Percentiles rank a stretch among this genome's conserved stretches.
Conservation (phyloP, 2,329 filamentous ascomycete genomes). For the Aspergillus vadensis region DNA sequence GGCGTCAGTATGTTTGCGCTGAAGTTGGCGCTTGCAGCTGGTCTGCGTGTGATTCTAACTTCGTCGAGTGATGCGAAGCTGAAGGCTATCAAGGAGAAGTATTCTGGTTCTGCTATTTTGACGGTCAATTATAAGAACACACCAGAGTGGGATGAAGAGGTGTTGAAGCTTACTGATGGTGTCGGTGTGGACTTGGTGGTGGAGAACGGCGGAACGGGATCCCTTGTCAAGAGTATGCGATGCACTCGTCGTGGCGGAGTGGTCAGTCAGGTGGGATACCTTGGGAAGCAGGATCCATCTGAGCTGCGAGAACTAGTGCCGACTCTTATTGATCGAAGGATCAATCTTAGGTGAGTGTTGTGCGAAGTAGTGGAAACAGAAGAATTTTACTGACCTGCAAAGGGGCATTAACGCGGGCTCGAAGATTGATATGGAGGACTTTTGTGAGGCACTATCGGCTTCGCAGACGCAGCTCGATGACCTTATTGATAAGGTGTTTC, state of each 20-base stretch:
- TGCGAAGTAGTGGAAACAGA: background rate
- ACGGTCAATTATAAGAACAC: slow-evolving; percentile 37
- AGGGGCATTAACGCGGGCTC: slow-evolving; percentile 48
- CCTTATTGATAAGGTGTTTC: slow-evolving; percentile 42
- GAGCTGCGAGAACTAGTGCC: slow-evolving; percentile 40
- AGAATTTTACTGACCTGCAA: background rate
- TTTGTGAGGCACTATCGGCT: slow-evolving; percentile 38
- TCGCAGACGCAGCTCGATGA: slow-evolving; percentile 32
- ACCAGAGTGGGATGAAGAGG: slow-evolving; percentile 37
- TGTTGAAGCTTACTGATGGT: slow-evolving; percentile 34
- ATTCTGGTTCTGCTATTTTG: slow-evolving; percentile 23
- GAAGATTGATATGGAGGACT: slow-evolving; percentile 44
- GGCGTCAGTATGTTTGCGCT: slow-evolving; percentile 41
- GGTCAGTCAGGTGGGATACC: slow-evolving; percentile 49
- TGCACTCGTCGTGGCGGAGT: slow-evolving; percentile 46
- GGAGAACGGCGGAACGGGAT: slow-evolving; percentile 44
- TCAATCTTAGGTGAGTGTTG: slow-evolving; percentile 33
- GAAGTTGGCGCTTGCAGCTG: slow-evolving; percentile 36
- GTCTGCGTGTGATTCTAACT: slow-evolving; percentile 40
- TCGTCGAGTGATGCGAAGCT: slow-evolving; percentile 43
- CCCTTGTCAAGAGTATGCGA: slow-evolving; percentile 43
- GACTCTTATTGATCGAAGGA: slow-evolving; percentile 41
- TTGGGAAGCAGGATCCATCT: slow-evolving; percentile 33
- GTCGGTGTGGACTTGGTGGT: slow-evolving; percentile 41
- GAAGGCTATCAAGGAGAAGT: slow-evolving; percentile 28